These are phyloP conservation scores for Corchorus capsularis DNA, from an alignment of 345 rosid genomes.

Conservation along the genomic window DNA sequence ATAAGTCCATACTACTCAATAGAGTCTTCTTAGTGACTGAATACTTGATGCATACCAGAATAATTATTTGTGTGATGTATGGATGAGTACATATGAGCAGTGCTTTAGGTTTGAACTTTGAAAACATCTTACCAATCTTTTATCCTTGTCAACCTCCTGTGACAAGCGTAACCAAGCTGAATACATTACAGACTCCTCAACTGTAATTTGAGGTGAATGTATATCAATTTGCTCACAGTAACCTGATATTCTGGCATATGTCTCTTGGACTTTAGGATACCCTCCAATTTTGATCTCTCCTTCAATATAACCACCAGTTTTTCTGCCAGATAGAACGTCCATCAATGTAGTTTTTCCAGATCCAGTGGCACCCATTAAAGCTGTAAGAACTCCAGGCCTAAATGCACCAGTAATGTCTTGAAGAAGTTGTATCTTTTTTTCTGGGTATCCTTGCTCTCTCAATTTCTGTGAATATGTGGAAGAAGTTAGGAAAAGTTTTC, in stretches of 20 bases:
- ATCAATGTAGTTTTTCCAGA: constrained; percentile 88
- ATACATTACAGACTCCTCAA: constrained; percentile 69
- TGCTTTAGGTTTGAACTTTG: not conserved
- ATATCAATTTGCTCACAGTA: constrained; percentile 82
- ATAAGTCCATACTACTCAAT: too few species aligned
- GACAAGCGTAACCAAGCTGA: constrained; percentile 77
- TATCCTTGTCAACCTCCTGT: constrained; percentile 26
- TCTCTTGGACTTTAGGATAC: constrained; percentile 62
- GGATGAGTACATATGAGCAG: not conserved
- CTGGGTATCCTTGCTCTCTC: constrained; percentile 43
- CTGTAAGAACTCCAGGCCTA: constrained; percentile 74
- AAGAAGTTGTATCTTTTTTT: constrained; percentile 63
- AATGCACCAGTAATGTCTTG: constrained; percentile 60
- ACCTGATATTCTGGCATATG: constrained; percentile 78
- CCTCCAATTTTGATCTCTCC: constrained; percentile 73
- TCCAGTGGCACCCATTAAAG: constrained; percentile 89
- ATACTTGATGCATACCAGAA: not conserved
- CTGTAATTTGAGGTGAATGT: constrained; percentile 72
- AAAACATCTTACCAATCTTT: constrained; percentile 38
- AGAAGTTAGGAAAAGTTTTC: not conserved
- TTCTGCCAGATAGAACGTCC: constrained; percentile 60
- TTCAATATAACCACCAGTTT: constrained; percentile 56
- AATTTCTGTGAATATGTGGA: constrained; percentile 45
- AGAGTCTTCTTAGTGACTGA: not conserved
- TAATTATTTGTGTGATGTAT: not conserved